These are phyloP conservation scores for Pseudogymnoascus sp. DNA, from an alignment of 2,329 filamentous ascomycete genomes.

Conservation along the genomic window DNA sequence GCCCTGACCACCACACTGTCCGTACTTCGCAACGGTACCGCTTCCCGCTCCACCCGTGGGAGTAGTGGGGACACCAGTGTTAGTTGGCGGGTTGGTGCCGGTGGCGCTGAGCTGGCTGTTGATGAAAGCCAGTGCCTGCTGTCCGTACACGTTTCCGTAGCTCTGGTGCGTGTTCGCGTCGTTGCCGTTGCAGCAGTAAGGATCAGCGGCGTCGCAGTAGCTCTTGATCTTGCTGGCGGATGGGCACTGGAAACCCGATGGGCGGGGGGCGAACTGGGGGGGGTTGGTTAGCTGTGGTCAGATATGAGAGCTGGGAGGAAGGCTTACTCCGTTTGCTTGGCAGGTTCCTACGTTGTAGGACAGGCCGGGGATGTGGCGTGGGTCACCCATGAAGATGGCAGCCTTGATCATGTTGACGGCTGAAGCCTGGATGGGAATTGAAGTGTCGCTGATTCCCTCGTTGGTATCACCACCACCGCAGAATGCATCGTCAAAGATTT, in stretches of 20 bases:
- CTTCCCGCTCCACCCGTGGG: not conserved
- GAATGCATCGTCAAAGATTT: slow-evolving; percentile 54
- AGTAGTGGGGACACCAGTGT: not conserved
- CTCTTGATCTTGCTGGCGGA: slow-evolving; percentile 46
- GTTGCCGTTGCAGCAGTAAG: slow-evolving; percentile 54
- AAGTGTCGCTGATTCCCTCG: slow-evolving; percentile 37
- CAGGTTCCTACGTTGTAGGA: slow-evolving; percentile 55
- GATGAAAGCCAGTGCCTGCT: slow-evolving; percentile 47
- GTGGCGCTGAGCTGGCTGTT: slow-evolving; percentile 37
- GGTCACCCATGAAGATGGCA: slow-evolving; percentile 57
- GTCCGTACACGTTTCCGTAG: slow-evolving; percentile 48
- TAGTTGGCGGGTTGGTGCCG: slow-evolving; percentile 15
- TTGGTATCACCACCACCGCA: slow-evolving; percentile 47
- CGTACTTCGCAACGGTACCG: slow-evolving; percentile 16
- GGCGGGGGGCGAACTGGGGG: slow-evolving; percentile 45
- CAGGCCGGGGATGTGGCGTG: slow-evolving; percentile 45
- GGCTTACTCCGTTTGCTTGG: slow-evolving; percentile 46
- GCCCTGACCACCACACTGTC: slow-evolving; percentile 21
- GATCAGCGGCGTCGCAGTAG: slow-evolving; percentile 51
- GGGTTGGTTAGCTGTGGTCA: not conserved
- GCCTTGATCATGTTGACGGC: slow-evolving; percentile 51
- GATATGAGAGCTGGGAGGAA: too few relatives aligned
- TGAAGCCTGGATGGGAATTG: slow-evolving; percentile 34
- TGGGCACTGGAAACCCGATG: slow-evolving; percentile 44
- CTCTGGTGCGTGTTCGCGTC: slow-evolving; percentile 46